Evolutionary conservation across 2,329 filamentous ascomycete genomes (phyloP), one percentile per base, ranked within the genome.

Genomic region (Cordyceps tenuipes): DNA sequence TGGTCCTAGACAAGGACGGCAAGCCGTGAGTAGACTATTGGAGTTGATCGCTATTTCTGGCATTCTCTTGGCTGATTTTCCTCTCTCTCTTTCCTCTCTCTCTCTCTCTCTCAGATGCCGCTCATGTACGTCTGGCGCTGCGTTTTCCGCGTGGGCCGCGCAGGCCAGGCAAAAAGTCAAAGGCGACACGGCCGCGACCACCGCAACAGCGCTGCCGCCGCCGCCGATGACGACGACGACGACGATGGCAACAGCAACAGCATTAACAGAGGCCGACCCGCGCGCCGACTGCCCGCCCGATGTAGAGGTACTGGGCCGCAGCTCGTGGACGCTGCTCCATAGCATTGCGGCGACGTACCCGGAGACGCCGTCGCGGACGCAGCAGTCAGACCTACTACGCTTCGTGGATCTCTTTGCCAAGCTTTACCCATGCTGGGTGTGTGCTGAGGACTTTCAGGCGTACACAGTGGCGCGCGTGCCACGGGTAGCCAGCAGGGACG

Each of bases 401-500:
- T 97, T 99, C 75, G 80, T 99, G 67, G 76, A 78, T 26, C 79
- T 91, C 2, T 96, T 99, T 72, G 86, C 89, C 29, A 88, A 88
- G 66, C 75, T 97, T 21, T 99, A 99, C 70, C 94, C 94, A 4
- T 99, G 94, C 78, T 96, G 92, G 91, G 83, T 89, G 3, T 99
- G 94, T 73, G 94, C 92, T 39, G 88, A 93, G 62, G 93, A 97
- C 70, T 97, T 99, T 72, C 88, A 88, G 72, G 72, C 72, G 0
- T 97, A 93, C 81, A 87, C 97, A 77, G 79, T 78, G 63, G 81
- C 82, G 63, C 88, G 92, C 65, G 82, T 83, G 69, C 86, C 93
- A 44, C 72, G 73, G 63, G 76, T 82, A 9, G 77, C 74, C 44
- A 82, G 80, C 64, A 75, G 84, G 43, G 82, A 85, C 61, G 88